Percentiles rank a stretch among this genome's conserved stretches.
phyloP scores from a whole-genome alignment of 2,329 filamentous ascomycete genomes.

The Penicillium brevicompactum region DNA sequence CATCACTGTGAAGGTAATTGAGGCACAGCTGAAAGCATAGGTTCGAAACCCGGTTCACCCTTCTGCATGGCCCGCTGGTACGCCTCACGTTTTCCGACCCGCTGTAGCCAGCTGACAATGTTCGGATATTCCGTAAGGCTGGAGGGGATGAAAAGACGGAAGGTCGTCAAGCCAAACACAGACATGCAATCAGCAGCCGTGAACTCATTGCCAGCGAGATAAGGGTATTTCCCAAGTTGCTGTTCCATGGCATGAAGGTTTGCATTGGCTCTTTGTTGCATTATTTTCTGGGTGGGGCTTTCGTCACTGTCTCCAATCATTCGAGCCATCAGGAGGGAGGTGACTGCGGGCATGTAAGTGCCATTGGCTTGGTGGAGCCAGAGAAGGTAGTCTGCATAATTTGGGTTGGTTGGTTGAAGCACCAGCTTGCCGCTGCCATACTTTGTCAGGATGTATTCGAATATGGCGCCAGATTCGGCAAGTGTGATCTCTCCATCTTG shows the following conservation, averaged over 20 bases:
- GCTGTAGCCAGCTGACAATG: background rate
- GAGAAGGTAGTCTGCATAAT: slow-evolving; percentile 34
- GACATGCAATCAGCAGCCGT: slow-evolving; percentile 68
- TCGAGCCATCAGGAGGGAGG: background rate
- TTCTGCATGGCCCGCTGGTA: background rate
- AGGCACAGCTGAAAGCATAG: too few relatives aligned
- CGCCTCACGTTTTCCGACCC: background rate
- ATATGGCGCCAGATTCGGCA: slow-evolving; percentile 61
- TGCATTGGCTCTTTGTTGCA: background rate
- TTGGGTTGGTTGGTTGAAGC: slow-evolving; percentile 47
- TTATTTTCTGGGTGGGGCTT: background rate
- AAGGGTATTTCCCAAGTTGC: slow-evolving; percentile 52
- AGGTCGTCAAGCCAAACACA: slow-evolving; percentile 62
- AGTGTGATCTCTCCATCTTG: slow-evolving; percentile 58
- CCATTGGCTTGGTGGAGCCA: background rate
- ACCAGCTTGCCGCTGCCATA: slow-evolving; percentile 55
- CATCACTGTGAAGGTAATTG: too few relatives aligned
- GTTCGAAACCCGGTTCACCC: background rate
- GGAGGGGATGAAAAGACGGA: background rate
- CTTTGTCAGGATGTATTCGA: slow-evolving; percentile 63
- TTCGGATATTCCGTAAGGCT: background rate
- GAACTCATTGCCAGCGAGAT: slow-evolving; percentile 63
- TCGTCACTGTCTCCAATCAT: background rate
- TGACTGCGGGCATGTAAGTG: background rate
- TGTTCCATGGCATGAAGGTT: slow-evolving; percentile 48